Evolutionary conservation across 495 filamentous ascomycete species (phyloP), one percentile per base, ranked within the genome.

Genomic region (Jackrogersella minutella): DNA sequence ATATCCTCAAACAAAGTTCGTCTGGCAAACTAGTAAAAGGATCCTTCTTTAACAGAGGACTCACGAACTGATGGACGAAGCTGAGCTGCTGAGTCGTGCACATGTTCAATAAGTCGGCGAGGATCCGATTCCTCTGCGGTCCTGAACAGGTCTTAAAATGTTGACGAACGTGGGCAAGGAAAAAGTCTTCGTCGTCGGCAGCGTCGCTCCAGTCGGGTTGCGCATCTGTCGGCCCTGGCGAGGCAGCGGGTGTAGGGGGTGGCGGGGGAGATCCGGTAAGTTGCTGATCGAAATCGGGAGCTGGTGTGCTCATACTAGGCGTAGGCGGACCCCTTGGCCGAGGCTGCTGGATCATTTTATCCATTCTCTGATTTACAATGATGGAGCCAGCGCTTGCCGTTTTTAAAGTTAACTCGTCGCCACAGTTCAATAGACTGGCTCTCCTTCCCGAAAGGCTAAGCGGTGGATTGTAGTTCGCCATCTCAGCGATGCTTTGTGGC

Each of bases 31-130:
- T 88, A 41, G 85, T 88, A 62, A 99, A 97, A 0, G 95, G 95
- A 78, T 99, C 95, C 74, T 97, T 97, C 77, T 97, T 96, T 60
- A 99, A 80, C 46, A 93, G 81, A 33, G 95, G 95, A 64, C 90
- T 90, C 54, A 99, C 93, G 73, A 95, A 93, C 67, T 93, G 91
- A 54, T 93, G 91, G 14, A 99, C 91, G 73, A 98, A 98, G 76
- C 93, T 96, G 60, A 99, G 85, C 68, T 95, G 91, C 62, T 95
- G 92, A 68, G 91, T 97, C 70, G 95, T 92, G 80, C 96, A 99
- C 65, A 96, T 81, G 70, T 93, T 93, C 64, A 99, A 77, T 51
- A 99, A 79, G 59, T 96, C 92, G 22, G 89, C 91, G 28, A 99
- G 81, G 65, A 95, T 80, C 17, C 86, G 76, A 53, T 80, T 86